Evolutionary conservation across 106 monocot genomes (phyloP).

Genomic region (Dendrobium huoshanense): DNA sequence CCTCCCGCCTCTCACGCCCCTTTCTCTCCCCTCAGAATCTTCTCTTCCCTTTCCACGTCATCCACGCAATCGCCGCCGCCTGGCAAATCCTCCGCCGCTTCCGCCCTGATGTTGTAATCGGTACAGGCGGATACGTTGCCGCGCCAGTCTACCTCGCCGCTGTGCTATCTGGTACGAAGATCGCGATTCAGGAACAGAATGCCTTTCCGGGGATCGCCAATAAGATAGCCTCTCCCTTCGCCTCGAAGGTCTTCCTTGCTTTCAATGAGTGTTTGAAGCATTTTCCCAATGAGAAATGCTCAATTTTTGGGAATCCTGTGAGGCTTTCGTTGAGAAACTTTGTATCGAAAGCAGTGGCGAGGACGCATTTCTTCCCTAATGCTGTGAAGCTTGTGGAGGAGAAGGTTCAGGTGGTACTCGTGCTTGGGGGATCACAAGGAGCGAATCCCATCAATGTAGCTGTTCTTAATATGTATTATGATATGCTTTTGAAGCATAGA

Average conservation of each 20-base stretch:
- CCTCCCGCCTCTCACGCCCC: conserved; percentile 22
- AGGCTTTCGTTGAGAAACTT: conserved; percentile 34
- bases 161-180: conserved; percentile 28
- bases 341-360: conserved; percentile 50
- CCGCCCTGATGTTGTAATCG: conserved; percentile 49
- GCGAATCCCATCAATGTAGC: conserved; percentile 47
- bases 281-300: conserved; percentile 53
- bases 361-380: conserved; percentile 60
- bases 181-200: conserved; percentile 84
- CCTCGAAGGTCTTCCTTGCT: conserved; percentile 54
- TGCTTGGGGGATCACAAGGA: conserved; percentile 63
- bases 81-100: conserved; percentile 38
- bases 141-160: conserved; percentile 66
- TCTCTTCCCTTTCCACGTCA: conserved; percentile 41
- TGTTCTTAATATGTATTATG: conserved; percentile 61
- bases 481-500: conserved; percentile 53
- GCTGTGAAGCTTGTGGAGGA: conserved; percentile 9
- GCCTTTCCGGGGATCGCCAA: conserved; percentile 47
- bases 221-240: conserved; percentile 32
- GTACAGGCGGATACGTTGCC: conserved; percentile 64
- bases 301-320: conserved; percentile 70
- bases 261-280: conserved; percentile 43
- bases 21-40: conserved; percentile 25
- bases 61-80: conserved; percentile 25
- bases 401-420: conserved; percentile 49